Percentiles rank a stretch among this genome's conserved stretches.
Conservation (phyloP, 2,329 filamentous ascomycete species). For the Furcasterigmium sp. region DNA sequence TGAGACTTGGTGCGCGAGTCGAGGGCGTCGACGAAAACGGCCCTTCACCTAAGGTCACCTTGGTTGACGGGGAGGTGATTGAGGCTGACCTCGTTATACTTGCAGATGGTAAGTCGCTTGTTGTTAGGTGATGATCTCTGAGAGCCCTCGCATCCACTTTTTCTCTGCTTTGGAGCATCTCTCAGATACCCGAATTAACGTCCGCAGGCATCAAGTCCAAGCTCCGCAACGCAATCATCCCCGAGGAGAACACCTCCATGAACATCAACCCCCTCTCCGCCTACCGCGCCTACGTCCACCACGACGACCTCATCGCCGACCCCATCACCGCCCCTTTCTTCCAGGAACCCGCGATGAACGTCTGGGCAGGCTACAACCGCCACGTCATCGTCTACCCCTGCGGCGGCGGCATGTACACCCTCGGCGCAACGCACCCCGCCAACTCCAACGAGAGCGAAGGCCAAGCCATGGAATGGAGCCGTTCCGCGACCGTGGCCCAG, state of each 20-base stretch:
- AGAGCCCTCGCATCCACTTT: background rate
- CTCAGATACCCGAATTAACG: background rate
- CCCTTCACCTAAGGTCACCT: background rate
- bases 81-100: background rate
- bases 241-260: background rate
- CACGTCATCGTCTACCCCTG: constrained; percentile 1
- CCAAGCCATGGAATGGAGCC: background rate
- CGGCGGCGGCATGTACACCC: constrained; percentile 1
- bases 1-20: background rate
- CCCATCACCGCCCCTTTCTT: constrained; percentile 1
- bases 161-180: background rate
- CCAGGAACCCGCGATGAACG: background rate
- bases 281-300: background rate
- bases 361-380: background rate
- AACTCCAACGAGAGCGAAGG: background rate
- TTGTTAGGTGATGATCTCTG: no score
- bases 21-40: background rate
- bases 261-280: background rate
- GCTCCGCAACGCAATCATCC: background rate
- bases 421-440: background rate
- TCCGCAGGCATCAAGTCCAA: background rate
- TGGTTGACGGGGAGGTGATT: background rate
- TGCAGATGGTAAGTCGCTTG: background rate
- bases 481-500: background rate
- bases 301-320: background rate